These are phyloP conservation scores for Carallia brachiata DNA, from an alignment of 345 rosid species.

Conservation along the genomic window DNA sequence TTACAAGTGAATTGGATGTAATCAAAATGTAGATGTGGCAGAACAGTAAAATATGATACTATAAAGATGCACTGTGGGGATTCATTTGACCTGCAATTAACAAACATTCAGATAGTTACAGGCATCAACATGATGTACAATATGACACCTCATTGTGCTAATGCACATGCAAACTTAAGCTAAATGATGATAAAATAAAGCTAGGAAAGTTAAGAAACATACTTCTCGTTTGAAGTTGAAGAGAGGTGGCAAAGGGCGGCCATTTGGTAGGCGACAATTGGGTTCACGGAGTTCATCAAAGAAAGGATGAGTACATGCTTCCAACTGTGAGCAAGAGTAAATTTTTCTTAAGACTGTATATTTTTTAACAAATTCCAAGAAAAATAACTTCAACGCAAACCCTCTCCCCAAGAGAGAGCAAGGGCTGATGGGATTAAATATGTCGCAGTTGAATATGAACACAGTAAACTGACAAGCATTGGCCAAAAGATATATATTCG, in stretches of 20 bases:
- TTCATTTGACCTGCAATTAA: too few relatives aligned
- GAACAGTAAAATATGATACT: neutral
- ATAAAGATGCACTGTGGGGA: neutral
- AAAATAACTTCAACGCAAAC: neutral
- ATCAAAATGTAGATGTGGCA: neutral
- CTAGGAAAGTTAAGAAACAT: constrained; percentile 16
- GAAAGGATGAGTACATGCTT: constrained; percentile 39
- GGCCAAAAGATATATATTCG: neutral
- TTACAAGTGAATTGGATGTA: neutral
- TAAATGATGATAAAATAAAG: too few relatives aligned
- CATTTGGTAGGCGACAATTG: constrained; percentile 31
- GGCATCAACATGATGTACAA: neutral
- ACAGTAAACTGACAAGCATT: neutral
- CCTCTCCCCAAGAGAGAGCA: neutral
- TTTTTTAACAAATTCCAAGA: neutral
- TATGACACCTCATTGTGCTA: neutral
- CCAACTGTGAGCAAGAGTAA: constrained; percentile 21
- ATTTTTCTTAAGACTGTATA: neutral
- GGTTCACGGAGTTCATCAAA: constrained; percentile 40
- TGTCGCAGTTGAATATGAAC: neutral
- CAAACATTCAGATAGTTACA: neutral
- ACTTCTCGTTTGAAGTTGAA: constrained; percentile 58
- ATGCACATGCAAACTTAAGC: neutral
- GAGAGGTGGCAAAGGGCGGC: constrained; percentile 29
- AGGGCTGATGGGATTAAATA: neutral